Base-by-base conservation (phyloP, 805 yeast genomes). In the Spathaspora passalidarum region DNA sequence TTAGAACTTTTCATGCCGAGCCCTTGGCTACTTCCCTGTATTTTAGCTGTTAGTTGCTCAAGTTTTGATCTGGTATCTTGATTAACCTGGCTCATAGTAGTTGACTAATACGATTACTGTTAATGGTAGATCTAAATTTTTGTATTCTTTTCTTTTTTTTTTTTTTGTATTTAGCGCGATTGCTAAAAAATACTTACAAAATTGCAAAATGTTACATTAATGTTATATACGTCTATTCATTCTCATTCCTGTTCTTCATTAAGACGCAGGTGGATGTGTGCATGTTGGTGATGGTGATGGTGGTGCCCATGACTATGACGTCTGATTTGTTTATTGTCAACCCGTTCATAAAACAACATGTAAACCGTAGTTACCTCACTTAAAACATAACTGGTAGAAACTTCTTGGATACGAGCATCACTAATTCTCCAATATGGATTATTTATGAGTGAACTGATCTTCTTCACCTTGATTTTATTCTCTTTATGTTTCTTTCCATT, bases 351-450 rank as follows among this genome's bases (percentile, higher is more conserved):
- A 57, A 87, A 85, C 44, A 92, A 66, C 86, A 92, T 79, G 63
- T 92, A 92, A 1, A 81, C 96, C n/a, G 86, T 88, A 22, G 80
- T 72, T 23, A 80, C 79, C 56, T 89, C 96, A 45, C 67, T 71
- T 36, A 88, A 65, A 0, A 91, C 86, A 13, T 82, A 81, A 0
- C 68, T 63, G 2, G 68, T 59, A 10, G 78, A 71, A 7, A 76
- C 81, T 59, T 90, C 97, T 32, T 79, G 65, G 3, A 87, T 80
- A 23, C 68, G 71, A 2, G 86, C 72, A 64, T 94, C 98, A 50
- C 95, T 88, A 26, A 91, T 80, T 51, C 87, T 76, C 98, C 98
- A 92, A 56, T 73, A 86, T 16, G 92, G 90, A 38, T 76, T 66
- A 46, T 79, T 80, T 2, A 73, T 57, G 14, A 79, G 69, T 14